These are phyloP conservation scores for Sequoiadendron giganteum DNA, from an alignment of 75 land plant species.

Conservation along the genomic window DNA sequence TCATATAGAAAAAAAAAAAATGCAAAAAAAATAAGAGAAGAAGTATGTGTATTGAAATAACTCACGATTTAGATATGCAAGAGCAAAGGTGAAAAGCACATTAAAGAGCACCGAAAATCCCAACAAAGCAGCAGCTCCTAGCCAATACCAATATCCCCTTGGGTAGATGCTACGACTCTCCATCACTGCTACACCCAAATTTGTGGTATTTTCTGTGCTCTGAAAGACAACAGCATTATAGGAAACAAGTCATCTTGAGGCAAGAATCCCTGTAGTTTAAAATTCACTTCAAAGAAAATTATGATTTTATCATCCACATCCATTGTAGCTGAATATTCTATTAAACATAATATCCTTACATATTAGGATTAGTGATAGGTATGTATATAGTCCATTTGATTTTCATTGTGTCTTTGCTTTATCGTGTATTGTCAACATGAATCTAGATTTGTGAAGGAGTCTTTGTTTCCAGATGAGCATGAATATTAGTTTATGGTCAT, in stretches of 20 bases:
- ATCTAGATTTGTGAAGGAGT: too few relatives aligned
- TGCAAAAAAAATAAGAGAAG: background rate
- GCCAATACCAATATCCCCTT: slow-evolving; percentile 73
- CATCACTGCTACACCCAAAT: slow-evolving; percentile 53
- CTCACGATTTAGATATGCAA: slow-evolving; percentile 78
- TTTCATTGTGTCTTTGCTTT: too few relatives aligned
- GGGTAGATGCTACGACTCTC: slow-evolving; percentile 33
- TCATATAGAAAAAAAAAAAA: background rate
- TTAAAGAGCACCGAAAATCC: slow-evolving; percentile 76
- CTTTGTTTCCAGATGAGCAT: too few relatives aligned
- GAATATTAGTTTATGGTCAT: too few relatives aligned
- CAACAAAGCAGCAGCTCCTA: slow-evolving; percentile 65
- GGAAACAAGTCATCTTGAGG: background rate
- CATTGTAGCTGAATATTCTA: background rate
- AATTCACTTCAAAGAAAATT: background rate
- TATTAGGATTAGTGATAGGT: too few relatives aligned
- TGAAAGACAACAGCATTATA: slow-evolving; percentile 20
- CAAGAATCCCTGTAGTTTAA: background rate
- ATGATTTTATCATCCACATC: background rate
- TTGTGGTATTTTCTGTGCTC: slow-evolving; percentile 32
- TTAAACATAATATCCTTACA: background rate
- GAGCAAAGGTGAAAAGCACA: slow-evolving; percentile 68
- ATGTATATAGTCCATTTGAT: too few relatives aligned
- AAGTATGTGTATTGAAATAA: background rate
- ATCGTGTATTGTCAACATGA: too few relatives aligned